phyloP scores from a whole-genome alignment of 495 filamentous ascomycete species.

The Neurospora discreta region DNA sequence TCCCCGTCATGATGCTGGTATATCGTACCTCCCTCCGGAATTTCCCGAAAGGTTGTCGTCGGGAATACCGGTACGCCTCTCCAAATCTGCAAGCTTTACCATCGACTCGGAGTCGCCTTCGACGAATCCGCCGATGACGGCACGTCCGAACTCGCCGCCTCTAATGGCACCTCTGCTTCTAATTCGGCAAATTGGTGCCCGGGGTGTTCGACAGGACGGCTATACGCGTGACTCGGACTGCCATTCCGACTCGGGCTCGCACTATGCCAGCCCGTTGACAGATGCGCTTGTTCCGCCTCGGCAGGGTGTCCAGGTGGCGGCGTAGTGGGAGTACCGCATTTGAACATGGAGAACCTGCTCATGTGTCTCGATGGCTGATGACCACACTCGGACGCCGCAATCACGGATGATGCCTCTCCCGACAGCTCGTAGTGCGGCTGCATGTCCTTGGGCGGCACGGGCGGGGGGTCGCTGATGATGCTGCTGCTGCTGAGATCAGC shows the following conservation, averaged over 20 bases:
- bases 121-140: background rate
- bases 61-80: background rate
- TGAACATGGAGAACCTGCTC: background rate
- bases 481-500: background rate
- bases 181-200: conserved; percentile 6
- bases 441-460: conserved; percentile 18
- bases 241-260: background rate
- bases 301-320: background rate
- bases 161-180: conserved; percentile 4
- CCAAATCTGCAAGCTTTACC: background rate
- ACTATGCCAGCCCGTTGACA: background rate
- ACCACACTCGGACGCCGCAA: background rate
- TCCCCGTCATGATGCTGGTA: background rate
- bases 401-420: conserved; percentile 2
- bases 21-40: background rate
- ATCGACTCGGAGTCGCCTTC: background rate
- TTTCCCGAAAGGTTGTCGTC: background rate
- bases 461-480: conserved; percentile 1
- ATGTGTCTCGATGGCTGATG: background rate
- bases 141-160: background rate
- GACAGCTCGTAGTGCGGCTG: conserved; percentile 13
- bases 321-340: background rate
- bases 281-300: background rate
- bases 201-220: background rate
- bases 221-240: background rate